Evolutionary conservation across 2,329 filamentous ascomycete species (phyloP).

Genomic region (Colletotrichum limetticola): DNA sequence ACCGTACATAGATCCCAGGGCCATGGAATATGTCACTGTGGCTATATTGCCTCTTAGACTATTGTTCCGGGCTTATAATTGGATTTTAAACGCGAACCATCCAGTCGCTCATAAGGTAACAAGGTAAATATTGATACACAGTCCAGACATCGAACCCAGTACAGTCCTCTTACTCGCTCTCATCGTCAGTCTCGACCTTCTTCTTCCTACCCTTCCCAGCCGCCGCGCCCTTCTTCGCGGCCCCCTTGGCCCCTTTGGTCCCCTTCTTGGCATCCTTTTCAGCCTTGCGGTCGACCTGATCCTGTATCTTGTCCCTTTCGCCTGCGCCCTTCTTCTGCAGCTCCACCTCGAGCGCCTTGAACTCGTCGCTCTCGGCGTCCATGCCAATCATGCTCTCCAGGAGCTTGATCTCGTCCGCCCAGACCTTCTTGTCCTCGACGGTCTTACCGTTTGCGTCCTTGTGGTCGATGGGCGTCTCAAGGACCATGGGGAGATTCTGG

Average conservation of each 20-base stretch:
- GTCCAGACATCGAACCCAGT: not conserved
- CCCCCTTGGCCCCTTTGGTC: constrained; percentile 45
- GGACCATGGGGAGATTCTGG: constrained; percentile 84
- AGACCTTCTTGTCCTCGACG: constrained; percentile 82
- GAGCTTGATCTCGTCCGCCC: constrained; percentile 95
- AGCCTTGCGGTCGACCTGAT: constrained; percentile 81
- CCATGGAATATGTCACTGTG: not conserved
- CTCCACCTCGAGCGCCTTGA: constrained; percentile 70
- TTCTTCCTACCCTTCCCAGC: constrained; percentile 48
- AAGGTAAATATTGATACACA: constrained; percentile 25
- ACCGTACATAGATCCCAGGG: not conserved
- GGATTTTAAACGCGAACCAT: not conserved
- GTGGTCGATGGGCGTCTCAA: constrained; percentile 93
- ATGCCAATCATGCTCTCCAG: constrained; percentile 89
- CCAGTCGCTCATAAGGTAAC: not conserved
- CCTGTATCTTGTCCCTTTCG: constrained; percentile 80
- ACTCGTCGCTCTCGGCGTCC: constrained; percentile 80
- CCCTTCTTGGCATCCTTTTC: constrained; percentile 65
- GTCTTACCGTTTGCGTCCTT: constrained; percentile 73
- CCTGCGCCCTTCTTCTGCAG: constrained; percentile 74
- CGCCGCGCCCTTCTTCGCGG: constrained; percentile 38
- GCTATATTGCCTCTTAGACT: not conserved
- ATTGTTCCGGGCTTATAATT: not conserved
- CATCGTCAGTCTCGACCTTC: constrained; percentile 46
- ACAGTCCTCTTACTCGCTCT: constrained; percentile 42